Conservation (phyloP, 2,329 filamentous ascomycete species). For the Colletotrichum camelliae region DNA sequence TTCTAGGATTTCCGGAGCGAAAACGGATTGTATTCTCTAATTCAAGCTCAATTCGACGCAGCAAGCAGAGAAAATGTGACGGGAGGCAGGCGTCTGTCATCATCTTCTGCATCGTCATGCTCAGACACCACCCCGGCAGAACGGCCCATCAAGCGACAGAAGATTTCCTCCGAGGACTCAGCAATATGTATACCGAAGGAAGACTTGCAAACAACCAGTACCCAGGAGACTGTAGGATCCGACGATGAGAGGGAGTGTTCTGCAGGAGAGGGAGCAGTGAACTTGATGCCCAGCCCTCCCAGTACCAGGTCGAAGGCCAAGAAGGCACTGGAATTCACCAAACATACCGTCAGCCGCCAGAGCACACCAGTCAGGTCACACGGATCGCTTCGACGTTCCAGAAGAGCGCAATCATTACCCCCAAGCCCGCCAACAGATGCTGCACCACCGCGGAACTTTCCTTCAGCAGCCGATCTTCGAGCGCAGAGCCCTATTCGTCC, state of each 20-base stretch:
- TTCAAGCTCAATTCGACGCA: slow-evolving; percentile 70
- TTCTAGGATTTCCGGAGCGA: slow-evolving; percentile 73
- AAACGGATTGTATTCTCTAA: slow-evolving; percentile 74
- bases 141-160: slow-evolving; percentile 38
- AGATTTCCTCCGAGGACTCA: slow-evolving; percentile 29
- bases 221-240: background rate
- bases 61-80: slow-evolving; percentile 36
- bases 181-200: slow-evolving; percentile 9
- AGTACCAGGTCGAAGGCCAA: background rate
- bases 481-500: slow-evolving; percentile 19
- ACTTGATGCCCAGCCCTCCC: background rate
- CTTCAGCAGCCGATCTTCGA: background rate
- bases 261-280: background rate
- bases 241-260: background rate
- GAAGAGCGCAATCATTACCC: slow-evolving; percentile 5
- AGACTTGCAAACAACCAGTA: background rate
- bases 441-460: background rate
- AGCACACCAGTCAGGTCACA: background rate
- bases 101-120: slow-evolving; percentile 14
- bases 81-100: background rate
- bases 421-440: background rate
- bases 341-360: background rate
- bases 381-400: background rate
- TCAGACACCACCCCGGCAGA: background rate
- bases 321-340: background rate